Percentiles rank a stretch among this genome's conserved stretches.
phyloP scores from a whole-genome alignment of 805 yeast genomes.

The Ascoidea tarda region DNA sequence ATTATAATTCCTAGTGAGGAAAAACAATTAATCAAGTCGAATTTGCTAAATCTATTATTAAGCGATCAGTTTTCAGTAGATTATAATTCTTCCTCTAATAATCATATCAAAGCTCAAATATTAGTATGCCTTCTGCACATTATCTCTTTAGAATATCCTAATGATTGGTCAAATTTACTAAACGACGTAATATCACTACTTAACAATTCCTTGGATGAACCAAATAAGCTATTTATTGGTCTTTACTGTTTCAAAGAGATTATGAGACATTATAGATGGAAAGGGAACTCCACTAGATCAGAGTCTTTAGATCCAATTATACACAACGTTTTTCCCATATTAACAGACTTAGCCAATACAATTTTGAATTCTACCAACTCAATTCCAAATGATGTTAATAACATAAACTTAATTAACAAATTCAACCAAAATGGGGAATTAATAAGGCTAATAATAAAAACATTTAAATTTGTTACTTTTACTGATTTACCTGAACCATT shows the following conservation, averaged over 20 bases:
- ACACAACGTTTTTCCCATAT: slow-evolving; percentile 43
- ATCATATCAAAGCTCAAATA: not conserved
- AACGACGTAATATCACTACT: slow-evolving; percentile 31
- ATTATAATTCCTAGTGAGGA: slow-evolving; percentile 32
- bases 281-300: slow-evolving; percentile 37
- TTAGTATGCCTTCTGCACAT: not conserved
- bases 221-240: slow-evolving; percentile 41
- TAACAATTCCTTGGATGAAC: slow-evolving; percentile 21
- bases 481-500: slow-evolving; percentile 56
- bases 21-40: slow-evolving; percentile 55
- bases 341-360: slow-evolving; percentile 52
- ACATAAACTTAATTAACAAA: slow-evolving; percentile 9
- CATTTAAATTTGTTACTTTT: slow-evolving; percentile 64
- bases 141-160: slow-evolving; percentile 26
- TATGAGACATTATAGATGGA: slow-evolving; percentile 59
- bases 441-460: slow-evolving; percentile 57
- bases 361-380: slow-evolving; percentile 20
- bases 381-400: slow-evolving; percentile 9
- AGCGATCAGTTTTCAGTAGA: slow-evolving; percentile 20
- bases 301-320: slow-evolving; percentile 39
- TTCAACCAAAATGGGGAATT: slow-evolving; percentile 47
- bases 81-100: not conserved
- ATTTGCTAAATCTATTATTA: slow-evolving; percentile 38
- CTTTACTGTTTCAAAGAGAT: slow-evolving; percentile 58
- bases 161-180: slow-evolving; percentile 39